A percentile compares a stretch with the other conserved stretches of the same genome.
Conservation (phyloP, 352 stramenopile genomes). For the Pilasporangium apinafurcum region DNA sequence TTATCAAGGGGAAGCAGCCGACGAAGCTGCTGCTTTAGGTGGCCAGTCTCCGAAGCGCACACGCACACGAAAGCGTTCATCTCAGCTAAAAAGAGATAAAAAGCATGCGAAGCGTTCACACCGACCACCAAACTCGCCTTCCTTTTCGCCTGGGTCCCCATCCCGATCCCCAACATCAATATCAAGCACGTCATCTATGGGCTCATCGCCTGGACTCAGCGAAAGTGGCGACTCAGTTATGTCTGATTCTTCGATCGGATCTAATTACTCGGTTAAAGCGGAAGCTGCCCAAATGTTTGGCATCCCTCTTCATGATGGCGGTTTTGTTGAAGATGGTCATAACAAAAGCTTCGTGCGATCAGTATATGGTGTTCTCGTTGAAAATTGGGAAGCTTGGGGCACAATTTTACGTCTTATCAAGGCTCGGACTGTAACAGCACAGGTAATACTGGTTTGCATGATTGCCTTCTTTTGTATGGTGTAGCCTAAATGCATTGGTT, state of each 20-base stretch:
- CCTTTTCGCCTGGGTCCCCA: constrained; percentile 65
- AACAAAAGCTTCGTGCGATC: constrained; percentile 55
- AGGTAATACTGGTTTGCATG: constrained; percentile 36
- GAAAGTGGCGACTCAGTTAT: constrained; percentile 55
- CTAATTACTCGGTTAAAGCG: constrained; percentile 76
- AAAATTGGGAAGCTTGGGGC: constrained; percentile 83
- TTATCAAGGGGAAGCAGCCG: constrained; percentile 78
- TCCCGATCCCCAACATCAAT: constrained; percentile 51
- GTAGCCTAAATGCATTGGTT: not conserved
- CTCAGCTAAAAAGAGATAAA: constrained; percentile 72
- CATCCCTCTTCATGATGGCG: constrained; percentile 60
- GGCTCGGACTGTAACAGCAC: constrained; percentile 52
- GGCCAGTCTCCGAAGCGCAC: constrained; percentile 76
- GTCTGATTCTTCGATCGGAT: constrained; percentile 47
- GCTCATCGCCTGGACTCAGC: constrained; percentile 59
- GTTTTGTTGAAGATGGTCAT: constrained; percentile 40
- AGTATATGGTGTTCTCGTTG: constrained; percentile 71
- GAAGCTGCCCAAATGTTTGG: constrained; percentile 74
- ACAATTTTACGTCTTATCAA: constrained; percentile 81
- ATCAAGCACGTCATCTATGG: constrained; percentile 39
- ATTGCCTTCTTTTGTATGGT: not conserved
- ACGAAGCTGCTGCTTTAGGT: constrained; percentile 74
- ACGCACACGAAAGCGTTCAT: constrained; percentile 79
- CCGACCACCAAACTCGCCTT: constrained; percentile 56
- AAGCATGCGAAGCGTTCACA: constrained; percentile 70